A percentile compares a stretch with the other conserved stretches of the same genome.
phyloP scores from a whole-genome alignment of 2,329 filamentous ascomycete genomes.

The Aureobasidium lini region DNA sequence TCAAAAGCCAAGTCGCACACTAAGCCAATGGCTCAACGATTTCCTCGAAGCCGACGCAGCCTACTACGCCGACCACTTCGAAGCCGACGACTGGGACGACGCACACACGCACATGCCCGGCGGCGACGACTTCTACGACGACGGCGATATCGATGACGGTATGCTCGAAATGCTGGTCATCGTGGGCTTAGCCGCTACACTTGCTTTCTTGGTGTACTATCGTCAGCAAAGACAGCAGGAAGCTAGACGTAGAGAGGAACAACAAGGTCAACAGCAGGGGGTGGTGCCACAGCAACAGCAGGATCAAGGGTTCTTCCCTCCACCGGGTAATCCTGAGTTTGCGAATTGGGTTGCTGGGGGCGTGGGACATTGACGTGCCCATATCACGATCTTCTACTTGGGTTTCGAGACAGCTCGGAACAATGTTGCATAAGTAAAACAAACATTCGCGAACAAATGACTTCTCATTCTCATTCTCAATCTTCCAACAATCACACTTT shows the following conservation, averaged over 20 bases:
- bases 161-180: constrained; percentile 81
- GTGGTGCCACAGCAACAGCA: constrained; percentile 34
- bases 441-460: too few relatives aligned
- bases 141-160: constrained; percentile 64
- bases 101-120: constrained; percentile 17
- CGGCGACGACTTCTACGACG: constrained; percentile 45
- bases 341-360: constrained; percentile 61
- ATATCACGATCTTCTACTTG: not conserved
- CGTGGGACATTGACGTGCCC: constrained; percentile 49
- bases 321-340: constrained; percentile 59
- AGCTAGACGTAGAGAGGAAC: constrained; percentile 28
- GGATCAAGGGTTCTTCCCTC: constrained; percentile 55
- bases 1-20: constrained; percentile 49
- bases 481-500: too few relatives aligned
- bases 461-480: too few relatives aligned
- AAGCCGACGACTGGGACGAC: constrained; percentile 39
- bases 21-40: constrained; percentile 78
- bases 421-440: too few relatives aligned
- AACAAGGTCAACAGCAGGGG: constrained; percentile 28
- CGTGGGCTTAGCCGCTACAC: constrained; percentile 63
- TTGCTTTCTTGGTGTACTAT: constrained; percentile 77
- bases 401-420: too few relatives aligned
- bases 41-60: constrained; percentile 59
- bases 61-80: constrained; percentile 34
- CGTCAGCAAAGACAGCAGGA: constrained; percentile 57